Conservation (phyloP, 1,284 basidiomycete genomes). For the Moesziomyces parantarcticus region DNA sequence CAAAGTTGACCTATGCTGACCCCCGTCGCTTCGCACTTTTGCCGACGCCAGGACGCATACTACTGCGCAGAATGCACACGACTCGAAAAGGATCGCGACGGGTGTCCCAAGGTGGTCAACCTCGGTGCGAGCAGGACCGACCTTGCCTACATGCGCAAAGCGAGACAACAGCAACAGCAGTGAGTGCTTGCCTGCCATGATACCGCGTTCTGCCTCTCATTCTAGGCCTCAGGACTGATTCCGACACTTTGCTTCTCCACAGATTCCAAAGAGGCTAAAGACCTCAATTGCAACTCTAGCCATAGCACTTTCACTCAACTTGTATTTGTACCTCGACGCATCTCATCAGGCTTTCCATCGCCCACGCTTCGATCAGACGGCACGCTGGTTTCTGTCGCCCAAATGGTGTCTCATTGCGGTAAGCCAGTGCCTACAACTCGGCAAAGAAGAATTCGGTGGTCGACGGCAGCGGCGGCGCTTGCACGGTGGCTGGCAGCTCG, state of each 20-base stretch:
- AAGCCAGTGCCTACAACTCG: conserved; percentile 35
- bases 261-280: conserved; percentile 36
- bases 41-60: conserved; percentile 59
- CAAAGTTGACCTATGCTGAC: too few relatives aligned
- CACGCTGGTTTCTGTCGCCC: too few relatives aligned
- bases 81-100: conserved; percentile 96
- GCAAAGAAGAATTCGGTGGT: conserved; percentile 64
- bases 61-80: conserved; percentile 78
- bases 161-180: conserved; percentile 53
- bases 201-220: not conserved
- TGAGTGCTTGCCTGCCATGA: conserved; percentile 7
- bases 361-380: too few relatives aligned
- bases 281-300: not conserved
- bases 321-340: conserved; percentile 35
- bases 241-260: not conserved
- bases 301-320: not conserved
- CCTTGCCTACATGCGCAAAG: conserved; percentile 58
- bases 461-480: conserved; percentile 48
- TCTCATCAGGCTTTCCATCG: conserved; percentile 10
- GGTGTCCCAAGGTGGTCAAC: conserved; percentile 98
- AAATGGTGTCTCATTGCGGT: not conserved
- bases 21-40: not conserved
- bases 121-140: conserved; percentile 74
- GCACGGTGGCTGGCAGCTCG: conserved; percentile 48
- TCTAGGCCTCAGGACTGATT: not conserved